Percentiles rank a stretch among this genome's conserved stretches.
These are phyloP conservation scores for Leishmania martiniquensis DNA, from an alignment of 208 protist genomes.

Conservation along the genomic window DNA sequence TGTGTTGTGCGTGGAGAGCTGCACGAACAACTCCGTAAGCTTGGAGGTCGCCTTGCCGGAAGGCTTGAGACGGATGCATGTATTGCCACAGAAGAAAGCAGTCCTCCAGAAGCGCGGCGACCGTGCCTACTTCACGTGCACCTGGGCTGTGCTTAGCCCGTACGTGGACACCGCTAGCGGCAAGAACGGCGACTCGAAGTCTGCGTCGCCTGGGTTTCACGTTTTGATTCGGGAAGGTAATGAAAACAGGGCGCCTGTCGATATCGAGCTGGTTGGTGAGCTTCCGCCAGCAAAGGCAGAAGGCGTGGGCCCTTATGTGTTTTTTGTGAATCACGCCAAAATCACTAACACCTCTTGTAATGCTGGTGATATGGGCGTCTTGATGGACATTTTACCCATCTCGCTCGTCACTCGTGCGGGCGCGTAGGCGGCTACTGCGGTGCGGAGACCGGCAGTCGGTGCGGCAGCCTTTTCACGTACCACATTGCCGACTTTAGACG, in stretches of 20 bases:
- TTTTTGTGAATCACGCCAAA: constrained; percentile 63
- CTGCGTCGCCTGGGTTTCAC: constrained; percentile 28
- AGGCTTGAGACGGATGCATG: constrained; percentile 18
- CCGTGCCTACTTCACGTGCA: constrained; percentile 44
- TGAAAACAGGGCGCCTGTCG: constrained; percentile 41
- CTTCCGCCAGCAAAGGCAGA: constrained; percentile 26
- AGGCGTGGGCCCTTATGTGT: constrained; percentile 37
- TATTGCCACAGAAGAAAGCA: constrained; percentile 25
- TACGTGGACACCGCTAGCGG: constrained; percentile 27
- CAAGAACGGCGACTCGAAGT: constrained; percentile 18
- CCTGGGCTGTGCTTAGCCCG: constrained; percentile 56
- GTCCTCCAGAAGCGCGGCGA: constrained; percentile 27
- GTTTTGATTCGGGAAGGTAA: constrained; percentile 40
- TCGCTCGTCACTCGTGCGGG: constrained; percentile 27
- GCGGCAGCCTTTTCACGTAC: not conserved
- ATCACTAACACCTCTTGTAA: constrained; percentile 47
- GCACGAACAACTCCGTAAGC: constrained; percentile 31
- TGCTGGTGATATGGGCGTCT: constrained; percentile 21
- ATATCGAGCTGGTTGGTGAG: constrained; percentile 39
- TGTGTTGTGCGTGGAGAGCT: constrained; percentile 61
- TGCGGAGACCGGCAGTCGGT: not conserved
- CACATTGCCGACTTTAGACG: not conserved
- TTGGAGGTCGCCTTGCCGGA: constrained; percentile 51
- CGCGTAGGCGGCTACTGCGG: constrained; percentile 1
- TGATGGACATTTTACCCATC: constrained; percentile 33